These are phyloP conservation scores for Meira nashicola DNA, from an alignment of 1,284 basidiomycete genomes.

Conservation along the genomic window DNA sequence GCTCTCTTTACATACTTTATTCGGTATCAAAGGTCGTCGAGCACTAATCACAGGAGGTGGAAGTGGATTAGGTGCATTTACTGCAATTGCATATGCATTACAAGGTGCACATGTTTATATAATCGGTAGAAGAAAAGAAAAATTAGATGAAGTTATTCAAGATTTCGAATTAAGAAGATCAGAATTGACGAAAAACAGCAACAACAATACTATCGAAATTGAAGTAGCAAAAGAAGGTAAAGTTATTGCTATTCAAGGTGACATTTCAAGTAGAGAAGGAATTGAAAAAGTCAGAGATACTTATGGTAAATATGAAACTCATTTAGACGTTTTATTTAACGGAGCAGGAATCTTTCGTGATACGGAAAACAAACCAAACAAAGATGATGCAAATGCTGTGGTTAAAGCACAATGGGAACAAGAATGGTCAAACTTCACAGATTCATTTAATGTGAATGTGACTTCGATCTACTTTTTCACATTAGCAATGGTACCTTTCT, in stretches of 20 bases:
- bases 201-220: neutral
- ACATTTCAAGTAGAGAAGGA: conserved; percentile 26
- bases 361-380: neutral
- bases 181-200: neutral
- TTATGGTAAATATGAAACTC: conserved; percentile 3
- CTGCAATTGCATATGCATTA: conserved; percentile 26
- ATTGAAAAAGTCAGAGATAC: conserved; percentile 21
- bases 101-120: conserved; percentile 35
- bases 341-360: conserved; percentile 12
- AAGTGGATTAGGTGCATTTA: conserved; percentile 27
- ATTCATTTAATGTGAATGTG: conserved; percentile 11
- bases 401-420: conserved; percentile 5
- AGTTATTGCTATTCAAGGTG: conserved; percentile 19
- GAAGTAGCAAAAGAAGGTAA: neutral
- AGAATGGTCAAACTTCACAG: neutral
- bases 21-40: conserved; percentile 17
- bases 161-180: neutral
- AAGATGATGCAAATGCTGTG: conserved; percentile 1
- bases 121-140: conserved; percentile 20
- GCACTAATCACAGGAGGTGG: conserved; percentile 29
- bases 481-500: conserved; percentile 17
- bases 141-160: conserved; percentile 12
- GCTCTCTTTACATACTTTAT: neutral
- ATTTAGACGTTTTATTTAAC: conserved; percentile 19
- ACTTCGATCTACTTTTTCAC: conserved; percentile 15